Evolutionary conservation across 2,329 filamentous ascomycete genomes (phyloP).

Genomic region (Scleromitrula shiraiana): DNA sequence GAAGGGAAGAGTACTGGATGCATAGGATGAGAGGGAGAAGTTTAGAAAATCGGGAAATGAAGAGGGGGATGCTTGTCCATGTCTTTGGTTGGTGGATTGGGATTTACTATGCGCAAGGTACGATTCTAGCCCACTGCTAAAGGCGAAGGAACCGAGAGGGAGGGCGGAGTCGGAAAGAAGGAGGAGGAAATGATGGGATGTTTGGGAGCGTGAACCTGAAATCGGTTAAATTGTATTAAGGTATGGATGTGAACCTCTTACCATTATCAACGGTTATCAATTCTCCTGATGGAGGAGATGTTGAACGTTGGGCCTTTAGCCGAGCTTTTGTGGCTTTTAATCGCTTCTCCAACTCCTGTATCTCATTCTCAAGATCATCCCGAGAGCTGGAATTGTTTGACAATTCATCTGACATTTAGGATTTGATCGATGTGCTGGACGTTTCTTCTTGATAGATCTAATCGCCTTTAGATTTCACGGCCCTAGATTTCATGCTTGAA

Average conservation of each 20-base stretch:
- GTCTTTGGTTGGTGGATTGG: slow-evolving; percentile 25
- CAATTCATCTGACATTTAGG: no score
- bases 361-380: slow-evolving; percentile 43
- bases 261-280: neutral
- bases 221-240: slow-evolving; percentile 5
- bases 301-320: slow-evolving; percentile 31
- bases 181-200: slow-evolving; percentile 55
- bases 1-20: slow-evolving; percentile 67
- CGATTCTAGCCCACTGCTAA: slow-evolving; percentile 75
- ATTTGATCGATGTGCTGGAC: no score
- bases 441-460: no score
- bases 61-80: slow-evolving; percentile 34
- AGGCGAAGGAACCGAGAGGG: slow-evolving; percentile 79
- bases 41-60: slow-evolving; percentile 60
- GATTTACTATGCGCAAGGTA: slow-evolving; percentile 71
- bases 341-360: slow-evolving; percentile 46
- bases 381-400: no score
- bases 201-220: slow-evolving; percentile 18
- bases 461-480: no score
- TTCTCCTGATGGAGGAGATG: slow-evolving; percentile 18
- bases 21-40: slow-evolving; percentile 62
- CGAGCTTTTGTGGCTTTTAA: slow-evolving; percentile 36
- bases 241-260: neutral
- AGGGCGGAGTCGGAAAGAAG: slow-evolving; percentile 75
- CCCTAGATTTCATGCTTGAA: no score